Evolutionary conservation across 352 stramenopile species (phyloP).

Genomic region (Phytopythium delawarense): DNA sequence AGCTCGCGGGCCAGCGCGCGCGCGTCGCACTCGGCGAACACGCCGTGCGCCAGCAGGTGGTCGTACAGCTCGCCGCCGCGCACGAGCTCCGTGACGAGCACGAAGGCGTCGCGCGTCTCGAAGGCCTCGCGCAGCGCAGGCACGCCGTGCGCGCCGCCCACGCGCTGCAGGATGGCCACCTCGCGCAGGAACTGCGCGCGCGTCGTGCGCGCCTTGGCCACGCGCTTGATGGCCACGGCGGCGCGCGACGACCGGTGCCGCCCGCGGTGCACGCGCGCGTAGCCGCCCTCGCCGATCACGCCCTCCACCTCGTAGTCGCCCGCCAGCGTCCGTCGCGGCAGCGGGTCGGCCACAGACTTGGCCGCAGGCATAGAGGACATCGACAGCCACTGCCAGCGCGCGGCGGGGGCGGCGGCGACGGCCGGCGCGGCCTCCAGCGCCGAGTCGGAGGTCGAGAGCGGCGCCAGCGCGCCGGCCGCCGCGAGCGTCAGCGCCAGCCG

Average conservation of each 20-base stretch:
- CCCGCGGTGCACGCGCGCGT: conserved; percentile 35
- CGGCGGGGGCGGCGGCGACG: not conserved
- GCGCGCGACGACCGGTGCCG: conserved; percentile 38
- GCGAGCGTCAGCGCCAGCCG: not conserved
- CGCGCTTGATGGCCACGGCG: conserved; percentile 50
- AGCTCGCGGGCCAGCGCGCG: conserved; percentile 32
- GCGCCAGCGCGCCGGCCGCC: not conserved
- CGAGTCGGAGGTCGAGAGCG: not conserved
- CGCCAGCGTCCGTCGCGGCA: conserved; percentile 16
- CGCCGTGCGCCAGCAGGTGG: conserved; percentile 34
- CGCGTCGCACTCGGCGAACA: conserved; percentile 32
- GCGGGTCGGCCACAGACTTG: not conserved
- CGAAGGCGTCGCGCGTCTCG: conserved; percentile 47
- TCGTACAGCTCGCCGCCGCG: conserved; percentile 51
- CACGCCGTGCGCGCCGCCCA: conserved; percentile 37
- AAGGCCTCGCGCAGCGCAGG: conserved; percentile 50
- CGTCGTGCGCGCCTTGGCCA: conserved; percentile 40
- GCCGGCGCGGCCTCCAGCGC: not conserved
- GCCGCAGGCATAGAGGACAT: not conserved
- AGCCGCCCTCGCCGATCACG: conserved; percentile 49
- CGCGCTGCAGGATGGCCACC: conserved; percentile 40
- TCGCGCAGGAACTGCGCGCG: conserved; percentile 41
- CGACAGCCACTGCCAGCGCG: not conserved
- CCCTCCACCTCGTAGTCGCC: conserved; percentile 41
- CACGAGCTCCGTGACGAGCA: conserved; percentile 55